Conservation (phyloP, 108 stramenopile species). For the Conticribra weissflogii region DNA sequence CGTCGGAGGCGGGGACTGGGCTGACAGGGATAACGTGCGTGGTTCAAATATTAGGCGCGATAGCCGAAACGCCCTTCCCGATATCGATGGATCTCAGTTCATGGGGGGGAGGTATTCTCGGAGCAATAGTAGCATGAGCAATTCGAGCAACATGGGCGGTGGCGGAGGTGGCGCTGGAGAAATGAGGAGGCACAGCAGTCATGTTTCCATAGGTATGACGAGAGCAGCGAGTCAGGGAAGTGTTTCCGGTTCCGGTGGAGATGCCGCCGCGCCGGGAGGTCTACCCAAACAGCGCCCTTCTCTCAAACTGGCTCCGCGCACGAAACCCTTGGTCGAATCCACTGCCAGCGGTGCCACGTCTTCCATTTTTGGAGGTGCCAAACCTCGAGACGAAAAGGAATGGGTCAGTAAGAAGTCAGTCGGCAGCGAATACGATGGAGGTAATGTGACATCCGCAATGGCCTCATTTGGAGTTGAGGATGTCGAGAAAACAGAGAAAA, state of each 20-base stretch:
- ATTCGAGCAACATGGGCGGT: constrained; percentile 1
- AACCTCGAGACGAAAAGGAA: constrained; percentile 62
- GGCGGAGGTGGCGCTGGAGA: constrained; percentile 4
- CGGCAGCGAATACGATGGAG: not conserved
- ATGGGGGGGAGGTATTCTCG: constrained; percentile 42
- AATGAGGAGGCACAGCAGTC: constrained; percentile 9
- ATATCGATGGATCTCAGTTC: constrained; percentile 33
- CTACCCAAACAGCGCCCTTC: constrained; percentile 48
- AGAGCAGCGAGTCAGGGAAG: constrained; percentile 32
- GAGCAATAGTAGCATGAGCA: constrained; percentile 15
- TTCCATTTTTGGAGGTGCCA: constrained; percentile 80
- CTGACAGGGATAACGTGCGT: constrained; percentile 4
- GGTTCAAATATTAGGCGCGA: not conserved
- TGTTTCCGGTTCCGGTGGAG: constrained; percentile 5
- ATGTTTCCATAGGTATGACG: constrained; percentile 29
- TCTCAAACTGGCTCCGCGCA: constrained; percentile 70
- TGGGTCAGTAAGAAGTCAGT: constrained; percentile 45
- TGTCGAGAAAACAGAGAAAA: too few relatives aligned
- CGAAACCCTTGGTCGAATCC: constrained; percentile 56
- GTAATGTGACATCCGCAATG: constrained; percentile 8
- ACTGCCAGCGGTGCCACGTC: constrained; percentile 7
- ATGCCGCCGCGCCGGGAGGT: constrained; percentile 1
- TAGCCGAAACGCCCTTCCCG: not conserved
- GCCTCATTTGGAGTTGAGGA: constrained; percentile 4
- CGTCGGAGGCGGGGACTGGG: constrained; percentile 18